Evolutionary conservation across 2,329 filamentous ascomycete genomes (phyloP), one percentile per base, ranked within the genome.

Genomic region (Aspergillus sp.): DNA sequence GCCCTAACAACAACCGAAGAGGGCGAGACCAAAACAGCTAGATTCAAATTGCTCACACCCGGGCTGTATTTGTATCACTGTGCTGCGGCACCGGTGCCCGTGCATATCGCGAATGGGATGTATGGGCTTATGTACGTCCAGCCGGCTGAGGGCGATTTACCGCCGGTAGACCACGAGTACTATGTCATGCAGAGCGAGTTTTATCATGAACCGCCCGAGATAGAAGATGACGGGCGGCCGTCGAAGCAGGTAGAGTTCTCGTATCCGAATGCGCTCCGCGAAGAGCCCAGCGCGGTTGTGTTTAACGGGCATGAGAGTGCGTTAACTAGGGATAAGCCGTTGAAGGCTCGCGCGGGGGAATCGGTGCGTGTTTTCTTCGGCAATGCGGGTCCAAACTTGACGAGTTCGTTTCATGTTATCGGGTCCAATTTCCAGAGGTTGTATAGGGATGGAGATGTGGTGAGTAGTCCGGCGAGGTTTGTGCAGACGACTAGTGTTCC

Each of bases 1-100:
- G 66, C 70, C 9, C 42, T 75, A 6, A 75, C 72, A 0, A 73
- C 70, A 0, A 66, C 69, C 4, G 66, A 68, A 27, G 69, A 73
- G 48, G 66, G 68, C 54, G 62, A 73, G 54, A 68, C 67, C 41
- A 74, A 74, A 51, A 68, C 68, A 45, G 34, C 13, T 13, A 13
- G 34, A 1, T 37, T 37, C 13, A 13, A n/a, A n/a, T 13, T 37
- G 0, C 13, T 37, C 2, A 37, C 34, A 0, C 34, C 34, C 1
- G 34, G 34, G 5, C 13, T 37, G 34, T 37, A 15, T 1, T 4
- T 37, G 15, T 37, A 37, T n/a, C 34, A 37, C 34, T 37, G 34
- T 5, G 34, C 34, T 6, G 34, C 34, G 4, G 34, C 34, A n/a
- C 34, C 34, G 12, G 34, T 37, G 15, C 34, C 34, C 12, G 34